Base-by-base conservation (phyloP, 805 yeast genomes). In the Ogataea pini region DNA sequence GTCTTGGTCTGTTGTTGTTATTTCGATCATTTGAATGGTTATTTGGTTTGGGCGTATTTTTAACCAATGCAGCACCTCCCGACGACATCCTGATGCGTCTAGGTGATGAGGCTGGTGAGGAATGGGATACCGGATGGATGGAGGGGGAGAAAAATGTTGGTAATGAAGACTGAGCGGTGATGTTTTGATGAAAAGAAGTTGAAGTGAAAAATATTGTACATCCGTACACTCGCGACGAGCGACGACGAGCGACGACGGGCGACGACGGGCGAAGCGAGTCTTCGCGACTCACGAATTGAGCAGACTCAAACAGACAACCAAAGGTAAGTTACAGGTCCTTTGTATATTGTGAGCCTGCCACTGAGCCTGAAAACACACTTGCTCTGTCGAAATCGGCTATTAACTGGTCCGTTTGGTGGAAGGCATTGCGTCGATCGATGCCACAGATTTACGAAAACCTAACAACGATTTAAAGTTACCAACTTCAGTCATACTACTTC, bases 31-130 rank as follows among this genome's bases (percentile, higher is more conserved):
- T 10, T 13, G 16, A 6, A n/a, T n/a, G 17, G 17, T 36, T 13
- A 17, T 31, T 12, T 31, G 29, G 10, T 14, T 22, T 41, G 20
- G 36, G 37, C 14, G 27, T 20, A n/a, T n/a, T 29, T 14, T 22
- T 41, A 7, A 25, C 44, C 44, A 41, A 20, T 24, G 36, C 44
- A 14, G 44, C 44, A n/a, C 44, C 44, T 8, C 36, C 44, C 36
- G 44, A 40, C 36, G 43, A 41, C 44, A 41, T 41, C 8, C 29
- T 31, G 25, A 22, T 17, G 20, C 19, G 7, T 3, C 19, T 3
- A n/a, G 36, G 19, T 6, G 36, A 13, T 3, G 19, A 10, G 20
- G 12, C 7, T 17, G 22, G 20, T 19, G 8, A 19, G 36, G 36
- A 4, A 6, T 18, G 6, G 33, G 33, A 14, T 10, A 14, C 14